Evolutionary conservation across 2,329 filamentous ascomycete species (phyloP).

Genomic region (Trichophyton mentagrophytes): DNA sequence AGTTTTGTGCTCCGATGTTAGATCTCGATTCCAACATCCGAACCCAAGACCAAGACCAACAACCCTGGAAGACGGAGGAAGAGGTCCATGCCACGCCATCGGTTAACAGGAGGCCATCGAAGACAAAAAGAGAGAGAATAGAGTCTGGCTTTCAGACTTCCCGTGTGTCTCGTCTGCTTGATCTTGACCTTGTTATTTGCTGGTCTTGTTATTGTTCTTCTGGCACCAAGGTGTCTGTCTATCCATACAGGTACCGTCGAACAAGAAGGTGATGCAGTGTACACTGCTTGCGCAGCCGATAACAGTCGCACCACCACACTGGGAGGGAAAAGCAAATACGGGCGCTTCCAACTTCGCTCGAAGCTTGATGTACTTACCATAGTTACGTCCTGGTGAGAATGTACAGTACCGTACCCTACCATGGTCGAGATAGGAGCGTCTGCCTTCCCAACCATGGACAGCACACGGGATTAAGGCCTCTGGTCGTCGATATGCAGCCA

Average conservation of each 20-base stretch:
- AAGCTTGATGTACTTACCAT: background rate
- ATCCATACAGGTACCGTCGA: background rate
- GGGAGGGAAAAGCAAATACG: conserved; percentile 3
- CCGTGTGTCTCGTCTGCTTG: too few relatives aligned
- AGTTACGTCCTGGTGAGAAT: background rate
- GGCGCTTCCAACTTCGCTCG: background rate
- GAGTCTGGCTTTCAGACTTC: too few relatives aligned
- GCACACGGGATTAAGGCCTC: background rate
- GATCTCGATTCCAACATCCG: too few relatives aligned
- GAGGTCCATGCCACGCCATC: background rate
- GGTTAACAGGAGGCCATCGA: background rate
- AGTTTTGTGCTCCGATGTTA: too few relatives aligned
- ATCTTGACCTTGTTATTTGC: too few relatives aligned
- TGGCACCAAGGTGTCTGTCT: background rate
- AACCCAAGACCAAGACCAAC: too few relatives aligned
- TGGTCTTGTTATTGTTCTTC: too few relatives aligned
- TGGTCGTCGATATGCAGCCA: background rate
- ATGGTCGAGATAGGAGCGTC: background rate
- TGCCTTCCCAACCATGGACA: background rate
- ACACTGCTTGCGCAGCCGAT: background rate
- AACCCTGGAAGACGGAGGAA: background rate
- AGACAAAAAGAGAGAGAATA: background rate
- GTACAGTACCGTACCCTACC: background rate
- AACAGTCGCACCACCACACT: background rate
- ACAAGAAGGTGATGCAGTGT: background rate